Conservation (phyloP, 768 basidiomycete species). For the Lepiota subincarnata region DNA sequence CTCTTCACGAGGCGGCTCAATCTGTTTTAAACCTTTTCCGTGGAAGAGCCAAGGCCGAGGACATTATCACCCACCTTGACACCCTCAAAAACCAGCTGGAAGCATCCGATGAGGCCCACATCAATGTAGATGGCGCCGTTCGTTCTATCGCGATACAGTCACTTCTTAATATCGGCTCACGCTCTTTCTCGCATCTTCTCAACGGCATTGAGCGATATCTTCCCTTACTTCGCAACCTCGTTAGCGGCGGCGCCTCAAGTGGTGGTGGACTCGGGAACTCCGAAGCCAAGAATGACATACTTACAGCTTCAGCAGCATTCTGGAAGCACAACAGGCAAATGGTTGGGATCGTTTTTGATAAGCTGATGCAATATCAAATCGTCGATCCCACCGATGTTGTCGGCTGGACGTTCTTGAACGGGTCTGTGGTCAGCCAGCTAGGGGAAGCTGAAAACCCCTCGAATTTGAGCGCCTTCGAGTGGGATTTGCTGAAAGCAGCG, state of each 20-base stretch:
- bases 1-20: slow-evolving; percentile 77
- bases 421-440: slow-evolving; percentile 36
- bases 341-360: slow-evolving; percentile 91
- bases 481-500: slow-evolving; percentile 80
- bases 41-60: slow-evolving; percentile 75
- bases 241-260: slow-evolving; percentile 41
- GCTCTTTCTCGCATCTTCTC: slow-evolving; percentile 96
- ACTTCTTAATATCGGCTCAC: slow-evolving; percentile 84
- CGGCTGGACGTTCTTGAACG: slow-evolving; percentile 71
- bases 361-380: slow-evolving; percentile 97
- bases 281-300: slow-evolving; percentile 67
- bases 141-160: slow-evolving; percentile 85
- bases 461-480: slow-evolving; percentile 63
- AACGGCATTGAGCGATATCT: slow-evolving; percentile 97
- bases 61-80: slow-evolving; percentile 73
- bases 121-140: slow-evolving; percentile 60
- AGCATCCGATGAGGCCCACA: slow-evolving; percentile 49
- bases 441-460: slow-evolving; percentile 34
- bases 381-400: slow-evolving; percentile 93
- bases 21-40: slow-evolving; percentile 76
- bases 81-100: slow-evolving; percentile 63
- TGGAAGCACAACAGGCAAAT: slow-evolving; percentile 87
- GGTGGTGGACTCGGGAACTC: slow-evolving; percentile 34
- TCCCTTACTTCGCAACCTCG: slow-evolving; percentile 62
- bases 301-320: slow-evolving; percentile 68